Evolutionary conservation across 169 alveolate genomes (phyloP).

Genomic region (Blepharisma undulans): DNA sequence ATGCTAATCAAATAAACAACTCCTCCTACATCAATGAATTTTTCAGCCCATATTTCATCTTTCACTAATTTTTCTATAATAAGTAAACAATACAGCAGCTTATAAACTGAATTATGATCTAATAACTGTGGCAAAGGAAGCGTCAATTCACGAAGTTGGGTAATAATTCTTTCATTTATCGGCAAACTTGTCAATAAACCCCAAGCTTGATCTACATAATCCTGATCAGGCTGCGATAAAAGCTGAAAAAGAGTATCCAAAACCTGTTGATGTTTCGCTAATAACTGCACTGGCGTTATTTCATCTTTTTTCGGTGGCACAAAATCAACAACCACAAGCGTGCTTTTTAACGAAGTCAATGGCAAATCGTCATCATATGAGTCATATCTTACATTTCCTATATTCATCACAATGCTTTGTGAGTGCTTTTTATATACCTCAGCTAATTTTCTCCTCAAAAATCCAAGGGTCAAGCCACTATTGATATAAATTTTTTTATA

Average conservation of each 20-base stretch:
- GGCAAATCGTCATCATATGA: slow-evolving; percentile 8
- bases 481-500: slow-evolving; percentile 7
- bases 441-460: slow-evolving; percentile 1
- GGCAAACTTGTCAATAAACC: neutral
- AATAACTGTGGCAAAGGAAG: neutral
- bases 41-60: slow-evolving; percentile 52
- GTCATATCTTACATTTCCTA: neutral
- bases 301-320: neutral
- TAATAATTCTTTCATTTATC: slow-evolving; percentile 1
- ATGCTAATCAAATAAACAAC: slow-evolving; percentile 34
- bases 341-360: neutral
- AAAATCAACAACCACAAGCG: slow-evolving; percentile 11
- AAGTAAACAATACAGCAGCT: slow-evolving; percentile 32
- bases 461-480: neutral
- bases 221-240: neutral
- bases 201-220: slow-evolving; percentile 11
- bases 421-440: slow-evolving; percentile 1
- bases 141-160: neutral
- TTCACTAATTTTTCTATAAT: slow-evolving; percentile 33
- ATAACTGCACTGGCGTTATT: neutral
- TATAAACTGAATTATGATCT: slow-evolving; percentile 24
- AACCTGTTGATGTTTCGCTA: neutral
- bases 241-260: neutral
- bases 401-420: neutral
- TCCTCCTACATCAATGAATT: slow-evolving; percentile 62